Evolutionary conservation across 2,329 filamentous ascomycete genomes (phyloP), one percentile per base, ranked within the genome.

Genomic region (Fusarium compactum): DNA sequence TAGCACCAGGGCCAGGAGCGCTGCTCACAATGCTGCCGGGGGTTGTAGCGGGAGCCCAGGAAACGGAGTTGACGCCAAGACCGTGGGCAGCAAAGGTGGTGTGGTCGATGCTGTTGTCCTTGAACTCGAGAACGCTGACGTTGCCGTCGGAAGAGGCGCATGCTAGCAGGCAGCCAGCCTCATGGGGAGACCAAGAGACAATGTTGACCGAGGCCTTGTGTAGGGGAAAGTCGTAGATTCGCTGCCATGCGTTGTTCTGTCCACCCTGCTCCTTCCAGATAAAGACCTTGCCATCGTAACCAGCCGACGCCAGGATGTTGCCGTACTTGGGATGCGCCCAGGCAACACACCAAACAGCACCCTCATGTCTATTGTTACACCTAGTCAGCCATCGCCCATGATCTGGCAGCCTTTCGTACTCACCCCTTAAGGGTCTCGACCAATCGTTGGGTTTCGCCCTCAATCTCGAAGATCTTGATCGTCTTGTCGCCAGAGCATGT

Each of bases 251-350:
- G 73, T 85, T 87, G 75, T 82, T 85, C 71, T 80, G 79, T 57
- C 74, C 72, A n/a, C 78, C 78, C 80, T 95, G 91, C 83, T 99
- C 96, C 80, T 95, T 94, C 94, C 95, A 99, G 86, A 99, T 97
- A 81, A 98, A 90, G 72, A 99, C 95, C 82, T 97, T 97, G 82
- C 95, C 96, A 82, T 99, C 96, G 84, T 98, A 99, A 72, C 93
- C 94, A 54, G 94, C 93, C 68, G 94, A 97, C 59, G 96, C 96
- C 66, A 99, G 91, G 78, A 99, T 98, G 80, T 95, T 98, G 84
- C 96, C 96, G 82, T 97, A 98, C 81, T 99, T 98, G 69, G 96
- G 96, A 79, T 99, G 96, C 51, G 95, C 95, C 96, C 96, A 99
- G 76, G 95, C 92, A 63, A 98, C 93, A 80, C 93, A 97, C 96